A percentile compares a stretch with the other conserved stretches of the same genome.
Evolutionary conservation across 139 green algal genomes (phyloP).

Genomic region (Diplosphaera chodatii): DNA sequence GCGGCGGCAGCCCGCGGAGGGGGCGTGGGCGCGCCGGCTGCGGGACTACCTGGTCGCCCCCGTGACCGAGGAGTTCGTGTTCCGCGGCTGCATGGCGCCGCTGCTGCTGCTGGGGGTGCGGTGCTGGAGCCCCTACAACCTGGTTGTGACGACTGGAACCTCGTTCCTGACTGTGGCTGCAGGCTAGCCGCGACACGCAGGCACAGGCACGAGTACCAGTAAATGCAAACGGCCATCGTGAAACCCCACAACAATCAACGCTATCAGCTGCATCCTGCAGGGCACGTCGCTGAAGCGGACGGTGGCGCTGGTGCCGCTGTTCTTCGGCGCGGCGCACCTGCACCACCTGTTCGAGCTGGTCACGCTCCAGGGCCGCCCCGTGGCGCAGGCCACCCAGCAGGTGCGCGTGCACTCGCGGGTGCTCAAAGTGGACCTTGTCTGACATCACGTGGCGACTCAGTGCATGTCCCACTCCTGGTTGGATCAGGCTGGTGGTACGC

Average conservation of each 20-base stretch:
- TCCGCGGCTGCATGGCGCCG: conserved; percentile 69
- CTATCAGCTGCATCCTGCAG: no score
- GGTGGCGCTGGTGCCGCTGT: conserved; percentile 53
- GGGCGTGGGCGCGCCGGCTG: background rate
- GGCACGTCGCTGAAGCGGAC: background rate
- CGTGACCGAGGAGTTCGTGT: conserved; percentile 74
- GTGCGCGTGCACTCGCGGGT: conserved; percentile 23
- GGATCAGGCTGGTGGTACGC: no score
- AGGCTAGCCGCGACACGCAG: no score
- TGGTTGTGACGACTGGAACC: no score
- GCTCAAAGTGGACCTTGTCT: no score
- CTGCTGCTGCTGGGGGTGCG: conserved; percentile 48
- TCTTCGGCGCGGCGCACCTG: conserved; percentile 73
- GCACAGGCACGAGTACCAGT: no score
- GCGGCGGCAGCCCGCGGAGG: no score
- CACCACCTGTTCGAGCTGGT: conserved; percentile 65
- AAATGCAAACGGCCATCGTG: no score
- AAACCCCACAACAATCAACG: no score
- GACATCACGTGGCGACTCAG: no score
- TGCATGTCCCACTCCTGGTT: conserved; percentile 19
- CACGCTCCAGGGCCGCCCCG: conserved; percentile 8
- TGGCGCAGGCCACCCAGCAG: background rate
- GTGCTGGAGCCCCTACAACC: no score
- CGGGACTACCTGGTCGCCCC: conserved; percentile 52
- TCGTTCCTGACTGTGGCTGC: no score